Evolutionary conservation across 768 basidiomycete species (phyloP).

Genomic region (Infundibulicybe gibba): DNA sequence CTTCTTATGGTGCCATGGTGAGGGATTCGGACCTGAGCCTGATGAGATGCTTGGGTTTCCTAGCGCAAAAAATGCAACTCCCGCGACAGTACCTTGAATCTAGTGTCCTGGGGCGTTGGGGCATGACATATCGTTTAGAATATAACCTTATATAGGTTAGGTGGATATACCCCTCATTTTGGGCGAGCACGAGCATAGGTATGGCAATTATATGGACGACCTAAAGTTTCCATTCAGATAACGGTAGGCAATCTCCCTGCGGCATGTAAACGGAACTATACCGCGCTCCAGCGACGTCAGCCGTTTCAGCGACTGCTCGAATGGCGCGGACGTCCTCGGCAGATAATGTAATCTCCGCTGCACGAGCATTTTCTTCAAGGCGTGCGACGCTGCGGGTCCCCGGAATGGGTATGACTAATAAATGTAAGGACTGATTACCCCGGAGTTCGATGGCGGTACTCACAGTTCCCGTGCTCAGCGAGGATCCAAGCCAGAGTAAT

Average conservation of each 20-base stretch:
- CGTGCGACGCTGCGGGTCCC: constrained; percentile 12
- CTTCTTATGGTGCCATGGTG: too few relatives aligned
- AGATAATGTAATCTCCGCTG: constrained; percentile 11
- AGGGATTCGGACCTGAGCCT: too few relatives aligned
- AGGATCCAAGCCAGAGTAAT: constrained; percentile 45
- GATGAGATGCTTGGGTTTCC: too few relatives aligned
- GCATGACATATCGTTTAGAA: too few relatives aligned
- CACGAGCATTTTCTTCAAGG: constrained; percentile 18
- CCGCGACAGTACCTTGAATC: too few relatives aligned
- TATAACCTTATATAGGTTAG: too few relatives aligned
- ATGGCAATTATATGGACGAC: too few relatives aligned
- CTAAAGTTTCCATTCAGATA: constrained; percentile 9
- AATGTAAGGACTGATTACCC: not conserved
- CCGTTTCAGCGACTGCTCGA: constrained; percentile 12
- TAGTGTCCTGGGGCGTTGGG: too few relatives aligned
- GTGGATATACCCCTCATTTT: too few relatives aligned
- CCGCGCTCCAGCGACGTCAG: constrained; percentile 17
- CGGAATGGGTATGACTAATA: constrained; percentile 22
- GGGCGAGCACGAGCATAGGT: too few relatives aligned
- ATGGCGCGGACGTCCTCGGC: constrained; percentile 17
- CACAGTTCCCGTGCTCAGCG: constrained; percentile 19
- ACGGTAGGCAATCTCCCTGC: constrained; percentile 14
- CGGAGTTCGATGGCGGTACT: not conserved
- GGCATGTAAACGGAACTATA: constrained; percentile 12
- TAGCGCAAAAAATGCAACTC: too few relatives aligned